Conservation (phyloP, 148 eudicot species). For the Bassia scoparia region DNA sequence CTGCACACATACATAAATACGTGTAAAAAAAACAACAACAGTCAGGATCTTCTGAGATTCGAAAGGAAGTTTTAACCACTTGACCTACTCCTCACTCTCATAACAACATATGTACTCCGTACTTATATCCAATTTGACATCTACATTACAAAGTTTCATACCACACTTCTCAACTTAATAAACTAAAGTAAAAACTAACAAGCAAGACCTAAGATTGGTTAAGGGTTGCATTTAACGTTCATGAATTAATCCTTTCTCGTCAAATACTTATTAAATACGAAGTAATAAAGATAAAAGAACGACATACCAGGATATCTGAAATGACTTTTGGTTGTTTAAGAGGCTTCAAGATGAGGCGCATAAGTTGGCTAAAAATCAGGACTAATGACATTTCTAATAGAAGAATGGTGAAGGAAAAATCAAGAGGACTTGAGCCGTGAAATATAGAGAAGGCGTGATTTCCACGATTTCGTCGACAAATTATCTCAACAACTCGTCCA, state of each 20-base stretch:
- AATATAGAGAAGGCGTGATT: constrained; percentile 45
- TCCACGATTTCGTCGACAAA: constrained; percentile 30
- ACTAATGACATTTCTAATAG: constrained; percentile 44
- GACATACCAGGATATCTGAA: constrained; percentile 63
- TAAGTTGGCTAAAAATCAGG: constrained; percentile 39
- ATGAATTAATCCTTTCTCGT: neutral
- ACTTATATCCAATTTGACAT: too few relatives aligned
- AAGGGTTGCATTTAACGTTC: neutral
- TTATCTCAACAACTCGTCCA: constrained; percentile 5
- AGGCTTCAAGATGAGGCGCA: constrained; percentile 65
- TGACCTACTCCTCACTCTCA: too few relatives aligned
- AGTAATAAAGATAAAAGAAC: neutral
- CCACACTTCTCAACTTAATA: too few relatives aligned
- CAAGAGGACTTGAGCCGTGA: constrained; percentile 35
- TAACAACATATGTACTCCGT: too few relatives aligned
- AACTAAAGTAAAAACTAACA: too few relatives aligned
- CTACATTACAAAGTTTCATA: too few relatives aligned
- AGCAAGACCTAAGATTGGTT: too few relatives aligned
- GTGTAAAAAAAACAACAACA: too few relatives aligned
- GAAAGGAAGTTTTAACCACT: too few relatives aligned
- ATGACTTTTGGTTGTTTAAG: constrained; percentile 62
- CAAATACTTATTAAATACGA: too few relatives aligned
- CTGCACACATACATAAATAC: constrained; percentile 23
- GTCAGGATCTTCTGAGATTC: too few relatives aligned
- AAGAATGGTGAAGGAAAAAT: constrained; percentile 54